Evolutionary conservation across 2,329 filamentous ascomycete genomes (phyloP).

Genomic region (Periconia sp.): DNA sequence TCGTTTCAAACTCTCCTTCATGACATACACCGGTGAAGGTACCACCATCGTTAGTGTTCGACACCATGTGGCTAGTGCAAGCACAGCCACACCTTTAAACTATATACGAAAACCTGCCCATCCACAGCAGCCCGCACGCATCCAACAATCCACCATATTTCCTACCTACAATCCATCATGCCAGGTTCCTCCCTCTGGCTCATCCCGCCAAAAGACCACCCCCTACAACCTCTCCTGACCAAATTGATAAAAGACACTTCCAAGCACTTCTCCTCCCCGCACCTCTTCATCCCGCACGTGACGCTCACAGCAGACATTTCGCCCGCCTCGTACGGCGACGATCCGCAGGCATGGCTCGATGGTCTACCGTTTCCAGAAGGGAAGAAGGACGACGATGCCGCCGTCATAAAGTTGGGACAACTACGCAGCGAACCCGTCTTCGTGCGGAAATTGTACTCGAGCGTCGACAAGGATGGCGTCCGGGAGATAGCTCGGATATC

Average conservation of each 20-base stretch:
- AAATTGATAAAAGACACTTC: conserved; percentile 43
- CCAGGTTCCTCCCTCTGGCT: conserved; percentile 53
- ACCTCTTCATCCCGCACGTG: conserved; percentile 50
- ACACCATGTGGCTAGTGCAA: too few relatives aligned
- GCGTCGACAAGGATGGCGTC: conserved; percentile 35
- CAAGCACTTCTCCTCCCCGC: conserved; percentile 41
- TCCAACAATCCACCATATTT: background rate
- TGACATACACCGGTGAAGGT: too few relatives aligned
- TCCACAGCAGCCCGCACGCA: too few relatives aligned
- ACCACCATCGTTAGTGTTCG: too few relatives aligned
- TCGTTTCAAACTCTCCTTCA: too few relatives aligned
- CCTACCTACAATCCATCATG: conserved; percentile 24
- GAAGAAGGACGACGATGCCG: conserved; percentile 22
- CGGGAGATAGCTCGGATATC: conserved; percentile 32
- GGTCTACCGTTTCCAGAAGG: conserved; percentile 28
- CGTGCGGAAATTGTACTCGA: conserved; percentile 48
- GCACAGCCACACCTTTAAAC: too few relatives aligned
- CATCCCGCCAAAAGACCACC: conserved; percentile 43
- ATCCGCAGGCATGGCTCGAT: conserved; percentile 48
- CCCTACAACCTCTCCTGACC: conserved; percentile 37
- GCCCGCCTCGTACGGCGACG: conserved; percentile 25
- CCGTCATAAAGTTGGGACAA: conserved; percentile 36
- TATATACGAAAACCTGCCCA: too few relatives aligned
- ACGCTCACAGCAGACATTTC: conserved; percentile 49
- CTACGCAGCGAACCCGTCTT: conserved; percentile 45